Percentiles rank a stretch among this genome's conserved stretches.
Conservation (phyloP, 257 asterid genomes). For the Solanum dulcamara region DNA sequence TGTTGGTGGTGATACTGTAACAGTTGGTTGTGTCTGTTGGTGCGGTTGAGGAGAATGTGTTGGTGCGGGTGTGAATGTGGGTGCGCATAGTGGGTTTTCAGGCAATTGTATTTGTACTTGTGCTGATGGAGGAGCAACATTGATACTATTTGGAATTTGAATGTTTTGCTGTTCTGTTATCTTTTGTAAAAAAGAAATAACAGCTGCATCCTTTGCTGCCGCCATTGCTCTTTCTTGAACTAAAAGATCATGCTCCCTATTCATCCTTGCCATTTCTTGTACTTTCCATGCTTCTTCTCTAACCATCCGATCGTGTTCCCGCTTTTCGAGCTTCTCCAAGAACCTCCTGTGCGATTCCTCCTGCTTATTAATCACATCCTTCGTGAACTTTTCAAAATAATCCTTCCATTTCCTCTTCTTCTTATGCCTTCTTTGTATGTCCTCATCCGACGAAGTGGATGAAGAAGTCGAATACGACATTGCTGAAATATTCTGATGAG, state of each 20-base stretch:
- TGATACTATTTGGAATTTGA: constrained; percentile 13
- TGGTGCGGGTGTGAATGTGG: neutral
- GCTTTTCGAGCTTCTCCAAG: constrained; percentile 55
- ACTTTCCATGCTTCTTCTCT: constrained; percentile 85
- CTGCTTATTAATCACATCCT: constrained; percentile 58
- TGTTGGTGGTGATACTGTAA: neutral
- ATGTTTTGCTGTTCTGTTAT: constrained; percentile 33
- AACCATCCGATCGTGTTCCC: constrained; percentile 64
- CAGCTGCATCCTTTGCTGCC: constrained; percentile 70
- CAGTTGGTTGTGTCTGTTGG: neutral
- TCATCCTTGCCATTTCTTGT: constrained; percentile 62
- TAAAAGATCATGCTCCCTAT: constrained; percentile 63
- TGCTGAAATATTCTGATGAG: constrained; percentile 4
- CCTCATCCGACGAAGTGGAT: constrained; percentile 80
- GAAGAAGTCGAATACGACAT: constrained; percentile 59
- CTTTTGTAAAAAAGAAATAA: constrained; percentile 59
- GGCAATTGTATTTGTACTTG: constrained; percentile 10
- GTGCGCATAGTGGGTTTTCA: neutral
- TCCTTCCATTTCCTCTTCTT: constrained; percentile 86
- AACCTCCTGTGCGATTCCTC: constrained; percentile 75
- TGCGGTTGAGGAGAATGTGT: neutral
- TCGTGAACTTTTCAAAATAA: constrained; percentile 49
- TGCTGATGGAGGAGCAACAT: neutral
- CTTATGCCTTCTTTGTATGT: constrained; percentile 38
- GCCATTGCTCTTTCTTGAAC: constrained; percentile 74